Conservation (phyloP, 2,329 filamentous ascomycete species). For the Mycosphaerella sp. region DNA sequence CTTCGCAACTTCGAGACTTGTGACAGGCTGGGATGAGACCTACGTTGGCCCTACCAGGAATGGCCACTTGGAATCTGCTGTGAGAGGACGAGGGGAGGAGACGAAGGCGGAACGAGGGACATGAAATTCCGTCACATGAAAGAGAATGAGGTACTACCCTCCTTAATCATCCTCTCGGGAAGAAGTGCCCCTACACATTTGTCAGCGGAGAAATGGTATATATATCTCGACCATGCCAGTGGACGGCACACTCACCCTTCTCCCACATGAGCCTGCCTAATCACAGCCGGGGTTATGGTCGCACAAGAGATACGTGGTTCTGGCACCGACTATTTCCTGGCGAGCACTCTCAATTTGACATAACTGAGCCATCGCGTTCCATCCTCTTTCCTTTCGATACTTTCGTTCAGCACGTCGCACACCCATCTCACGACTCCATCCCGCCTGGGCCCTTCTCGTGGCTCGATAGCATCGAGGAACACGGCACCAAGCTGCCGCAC, state of each 20-base stretch:
- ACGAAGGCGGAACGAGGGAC: neutral
- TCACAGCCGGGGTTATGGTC: neutral
- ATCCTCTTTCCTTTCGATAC: slow-evolving; percentile 51
- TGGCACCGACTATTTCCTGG: slow-evolving; percentile 25
- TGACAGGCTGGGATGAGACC: slow-evolving; percentile 16
- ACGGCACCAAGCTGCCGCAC: slow-evolving; percentile 55
- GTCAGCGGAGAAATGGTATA: neutral
- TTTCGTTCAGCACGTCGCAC: slow-evolving; percentile 48
- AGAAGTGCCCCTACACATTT: neutral
- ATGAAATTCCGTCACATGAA: neutral
- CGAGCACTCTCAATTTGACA: slow-evolving; percentile 40
- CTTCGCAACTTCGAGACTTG: neutral
- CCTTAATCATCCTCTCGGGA: slow-evolving; percentile 2
- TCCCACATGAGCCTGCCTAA: slow-evolving; percentile 1
- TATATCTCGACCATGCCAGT: no score
- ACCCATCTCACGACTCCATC: slow-evolving; percentile 51
- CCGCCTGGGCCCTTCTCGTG: slow-evolving; percentile 43
- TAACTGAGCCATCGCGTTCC: slow-evolving; percentile 47
- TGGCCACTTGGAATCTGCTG: neutral
- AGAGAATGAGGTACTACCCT: slow-evolving; percentile 1
- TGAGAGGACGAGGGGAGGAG: slow-evolving; percentile 1
- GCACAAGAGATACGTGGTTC: neutral
- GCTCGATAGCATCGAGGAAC: slow-evolving; percentile 44
- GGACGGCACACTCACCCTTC: neutral
- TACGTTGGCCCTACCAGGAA: slow-evolving; percentile 1